Evolutionary conservation across 306 rosid species (phyloP), one percentile per base, ranked within the genome.

Genomic region (Dryas octopetala): DNA sequence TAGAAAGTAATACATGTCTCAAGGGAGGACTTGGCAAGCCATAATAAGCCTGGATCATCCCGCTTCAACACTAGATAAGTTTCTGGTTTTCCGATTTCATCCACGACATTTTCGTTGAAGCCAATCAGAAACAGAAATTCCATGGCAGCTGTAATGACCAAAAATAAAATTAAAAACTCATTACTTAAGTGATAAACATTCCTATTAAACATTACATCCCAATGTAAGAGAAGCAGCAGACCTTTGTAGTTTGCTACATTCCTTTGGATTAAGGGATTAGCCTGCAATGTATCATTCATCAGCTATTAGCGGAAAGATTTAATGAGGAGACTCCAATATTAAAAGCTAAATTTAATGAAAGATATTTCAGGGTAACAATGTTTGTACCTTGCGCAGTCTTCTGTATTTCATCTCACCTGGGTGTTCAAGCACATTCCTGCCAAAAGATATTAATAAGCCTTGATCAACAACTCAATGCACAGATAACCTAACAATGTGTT

Each of bases 21-120:
- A 6, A 95, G 87, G 78, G 87, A 84, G 74, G 97, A 87, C 85
- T 95, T 92, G 72, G 97, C 99, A 74, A 92, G 92, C 99, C 99
- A 95, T 85, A 95, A 77, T 69, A 95, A 79, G 62, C 92, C 97
- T 1, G 93, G 99, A 84, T 95, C 99, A 67, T 95, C 84, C 73
- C 97, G 82, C 86, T 90, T 90, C 89, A 95, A 80, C 86, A 90
- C 96, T 16, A 95, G 82, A 73, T 90, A 90, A 14, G 91, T 84
- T 81, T 95, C 95, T 47, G 86, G 59, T 65, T 77, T 90, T 62
- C 98, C 97, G 48, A 88, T 62, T 82, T 90, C 89, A 49, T 89
- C 88, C 73, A 85, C 62, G 3, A 88, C 83, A 78, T 86, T 96
- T 83, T 95, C 99, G 6, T 80, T 85, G 76, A 92, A 92, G 72